phyloP scores from a whole-genome alignment of 768 basidiomycete genomes.

The Candolleomyces aberdarensis region DNA sequence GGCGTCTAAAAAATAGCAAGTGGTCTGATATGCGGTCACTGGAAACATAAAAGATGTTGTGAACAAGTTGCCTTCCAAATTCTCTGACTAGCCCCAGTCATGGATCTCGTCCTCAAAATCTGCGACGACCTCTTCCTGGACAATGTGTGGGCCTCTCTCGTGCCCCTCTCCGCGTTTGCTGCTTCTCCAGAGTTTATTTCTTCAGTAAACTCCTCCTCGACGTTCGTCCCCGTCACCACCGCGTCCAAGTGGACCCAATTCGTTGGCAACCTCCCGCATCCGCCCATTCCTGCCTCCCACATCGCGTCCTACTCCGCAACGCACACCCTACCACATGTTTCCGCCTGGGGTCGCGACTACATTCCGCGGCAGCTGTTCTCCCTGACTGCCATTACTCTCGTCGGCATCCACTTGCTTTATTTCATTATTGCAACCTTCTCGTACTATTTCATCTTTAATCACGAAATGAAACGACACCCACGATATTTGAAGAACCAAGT shows the following conservation, averaged over 20 bases:
- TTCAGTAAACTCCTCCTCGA: slow-evolving; percentile 36
- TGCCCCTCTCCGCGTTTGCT: slow-evolving; percentile 59
- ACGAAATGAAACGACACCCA: slow-evolving; percentile 93
- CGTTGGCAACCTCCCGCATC: slow-evolving; percentile 56
- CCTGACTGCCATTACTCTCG: slow-evolving; percentile 62
- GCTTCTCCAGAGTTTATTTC: slow-evolving; percentile 23
- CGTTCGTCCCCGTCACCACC: slow-evolving; percentile 29
- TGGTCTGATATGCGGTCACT: slow-evolving; percentile 34
- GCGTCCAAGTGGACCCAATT: slow-evolving; percentile 51
- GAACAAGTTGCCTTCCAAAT: not conserved
- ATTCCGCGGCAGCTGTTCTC: slow-evolving; percentile 77
- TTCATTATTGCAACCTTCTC: slow-evolving; percentile 85
- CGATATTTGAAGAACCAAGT: slow-evolving; percentile 90
- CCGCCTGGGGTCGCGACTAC: slow-evolving; percentile 86
- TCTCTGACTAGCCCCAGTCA: slow-evolving; percentile 27
- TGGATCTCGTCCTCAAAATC: slow-evolving; percentile 82
- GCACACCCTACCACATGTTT: slow-evolving; percentile 36
- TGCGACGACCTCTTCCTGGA: slow-evolving; percentile 77
- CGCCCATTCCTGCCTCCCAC: slow-evolving; percentile 40
- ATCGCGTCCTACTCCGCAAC: slow-evolving; percentile 26
- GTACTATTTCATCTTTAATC: slow-evolving; percentile 87
- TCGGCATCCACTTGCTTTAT: slow-evolving; percentile 85
- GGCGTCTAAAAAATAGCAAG: slow-evolving; percentile 25
- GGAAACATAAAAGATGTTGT: slow-evolving; percentile 22
- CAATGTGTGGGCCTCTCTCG: slow-evolving; percentile 68